Conservation (phyloP, 2,329 filamentous ascomycete genomes). For the Neurospora sp. region DNA sequence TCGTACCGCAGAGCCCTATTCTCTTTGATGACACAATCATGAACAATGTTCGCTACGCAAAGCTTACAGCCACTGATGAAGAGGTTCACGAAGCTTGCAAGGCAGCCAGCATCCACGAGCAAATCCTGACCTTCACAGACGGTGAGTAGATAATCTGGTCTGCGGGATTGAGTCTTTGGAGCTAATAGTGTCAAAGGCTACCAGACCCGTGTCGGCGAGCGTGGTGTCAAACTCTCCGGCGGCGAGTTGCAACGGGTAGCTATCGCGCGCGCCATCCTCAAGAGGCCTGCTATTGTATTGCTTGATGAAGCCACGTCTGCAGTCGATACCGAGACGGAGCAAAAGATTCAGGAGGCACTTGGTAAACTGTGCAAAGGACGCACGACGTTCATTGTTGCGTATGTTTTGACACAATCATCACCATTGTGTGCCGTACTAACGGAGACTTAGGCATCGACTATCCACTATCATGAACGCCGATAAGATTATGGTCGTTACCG, state of each 20-base stretch:
- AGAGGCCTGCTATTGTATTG: conserved; percentile 64
- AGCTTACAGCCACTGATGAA: conserved; percentile 41
- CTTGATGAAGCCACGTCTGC: conserved; percentile 73
- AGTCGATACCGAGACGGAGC: conserved; percentile 61
- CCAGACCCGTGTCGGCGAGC: conserved; percentile 39
- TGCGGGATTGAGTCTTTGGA: not conserved
- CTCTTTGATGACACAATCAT: conserved; percentile 49
- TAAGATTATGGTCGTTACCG: conserved; percentile 53
- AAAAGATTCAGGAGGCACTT: conserved; percentile 55
- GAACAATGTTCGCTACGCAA: conserved; percentile 49
- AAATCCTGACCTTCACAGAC: conserved; percentile 43
- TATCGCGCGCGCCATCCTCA: conserved; percentile 62
- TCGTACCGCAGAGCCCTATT: conserved; percentile 45
- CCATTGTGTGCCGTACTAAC: conserved; percentile 8
- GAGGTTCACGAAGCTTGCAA: conserved; percentile 45
- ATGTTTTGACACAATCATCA: conserved; percentile 21
- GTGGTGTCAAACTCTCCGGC: conserved; percentile 51
- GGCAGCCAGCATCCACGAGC: conserved; percentile 48
- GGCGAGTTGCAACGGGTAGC: conserved; percentile 58
- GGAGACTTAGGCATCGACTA: conserved; percentile 44
- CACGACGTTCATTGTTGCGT: conserved; percentile 59
- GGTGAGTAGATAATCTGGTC: conserved; percentile 22
- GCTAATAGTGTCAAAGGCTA: conserved; percentile 28
- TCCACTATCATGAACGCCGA: conserved; percentile 64
- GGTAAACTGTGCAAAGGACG: conserved; percentile 46